These are phyloP conservation scores for Phytophthora crassamura DNA, from an alignment of 352 stramenopile species.

Conservation along the genomic window DNA sequence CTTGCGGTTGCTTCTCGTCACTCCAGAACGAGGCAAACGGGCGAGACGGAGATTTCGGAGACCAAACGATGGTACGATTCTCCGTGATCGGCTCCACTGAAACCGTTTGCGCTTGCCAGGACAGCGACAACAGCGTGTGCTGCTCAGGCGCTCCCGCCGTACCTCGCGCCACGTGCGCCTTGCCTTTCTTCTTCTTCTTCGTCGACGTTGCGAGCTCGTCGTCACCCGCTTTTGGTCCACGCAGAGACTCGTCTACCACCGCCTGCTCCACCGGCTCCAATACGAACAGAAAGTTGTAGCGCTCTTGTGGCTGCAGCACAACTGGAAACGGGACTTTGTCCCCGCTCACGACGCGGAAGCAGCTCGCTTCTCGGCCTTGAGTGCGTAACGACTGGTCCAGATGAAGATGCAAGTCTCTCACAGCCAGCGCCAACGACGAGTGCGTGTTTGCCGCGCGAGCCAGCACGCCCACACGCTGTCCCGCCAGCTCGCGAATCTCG, in stretches of 20 bases:
- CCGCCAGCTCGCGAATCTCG: slow-evolving; percentile 52
- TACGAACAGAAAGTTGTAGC: slow-evolving; percentile 72
- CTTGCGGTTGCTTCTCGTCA: slow-evolving; percentile 13
- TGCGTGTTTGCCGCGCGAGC: slow-evolving; percentile 59
- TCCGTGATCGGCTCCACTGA: slow-evolving; percentile 58
- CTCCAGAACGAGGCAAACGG: slow-evolving; percentile 17
- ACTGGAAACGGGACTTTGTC: slow-evolving; percentile 67
- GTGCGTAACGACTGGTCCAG: slow-evolving; percentile 52
- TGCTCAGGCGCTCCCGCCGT: slow-evolving; percentile 26
- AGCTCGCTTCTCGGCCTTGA: slow-evolving; percentile 9
- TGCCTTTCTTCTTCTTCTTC: slow-evolving; percentile 29
- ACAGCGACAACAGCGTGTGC: slow-evolving; percentile 68
- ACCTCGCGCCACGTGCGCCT: slow-evolving; percentile 4
- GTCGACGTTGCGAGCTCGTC: slow-evolving; percentile 8
- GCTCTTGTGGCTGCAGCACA: slow-evolving; percentile 52
- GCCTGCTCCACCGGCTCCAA: slow-evolving; percentile 40
- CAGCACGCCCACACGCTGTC: slow-evolving; percentile 53
- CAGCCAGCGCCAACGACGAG: slow-evolving; percentile 41
- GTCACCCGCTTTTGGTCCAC: slow-evolving; percentile 11
- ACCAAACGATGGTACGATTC: slow-evolving; percentile 75
- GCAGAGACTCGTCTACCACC: slow-evolving; percentile 19
- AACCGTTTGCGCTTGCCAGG: slow-evolving; percentile 51
- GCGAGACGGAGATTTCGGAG: slow-evolving; percentile 31
- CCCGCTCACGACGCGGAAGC: slow-evolving; percentile 48
- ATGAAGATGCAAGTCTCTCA: slow-evolving; percentile 74